Percentiles rank a stretch among this genome's conserved stretches.
Evolutionary conservation across 495 filamentous ascomycete species (phyloP).

Genomic region (Penicillium tannophilum): DNA sequence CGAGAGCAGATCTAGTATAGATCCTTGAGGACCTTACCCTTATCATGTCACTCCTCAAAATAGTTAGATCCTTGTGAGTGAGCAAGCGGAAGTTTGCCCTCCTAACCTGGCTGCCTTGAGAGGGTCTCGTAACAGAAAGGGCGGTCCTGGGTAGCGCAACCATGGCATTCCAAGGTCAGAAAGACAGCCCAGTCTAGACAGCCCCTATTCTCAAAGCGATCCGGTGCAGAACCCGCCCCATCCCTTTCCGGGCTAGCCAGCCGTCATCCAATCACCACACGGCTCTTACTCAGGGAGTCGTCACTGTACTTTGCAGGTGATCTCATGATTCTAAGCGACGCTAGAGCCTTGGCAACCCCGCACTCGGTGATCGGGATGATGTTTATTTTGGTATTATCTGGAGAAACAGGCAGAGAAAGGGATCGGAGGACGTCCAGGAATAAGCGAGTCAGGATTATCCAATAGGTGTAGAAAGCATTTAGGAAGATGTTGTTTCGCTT

Average conservation of each 20-base stretch:
- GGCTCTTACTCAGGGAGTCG: constrained; percentile 18
- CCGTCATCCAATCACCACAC: constrained; percentile 17
- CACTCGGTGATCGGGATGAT: constrained; percentile 7
- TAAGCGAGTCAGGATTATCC: background rate
- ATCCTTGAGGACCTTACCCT: background rate
- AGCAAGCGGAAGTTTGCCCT: no score
- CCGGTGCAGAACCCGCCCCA: constrained; percentile 11
- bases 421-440: no score
- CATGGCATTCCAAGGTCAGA: background rate
- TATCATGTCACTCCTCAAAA: background rate
- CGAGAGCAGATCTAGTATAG: background rate
- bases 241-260: constrained; percentile 10
- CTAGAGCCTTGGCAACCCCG: constrained; percentile 27
- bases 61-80: background rate
- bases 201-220: constrained; percentile 7
- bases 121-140: background rate
- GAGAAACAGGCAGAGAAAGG: background rate
- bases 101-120: no score
- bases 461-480: no score
- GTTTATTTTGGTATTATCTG: constrained; percentile 1
- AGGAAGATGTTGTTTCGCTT: no score
- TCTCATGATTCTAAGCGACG: constrained; percentile 16
- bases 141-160: background rate
- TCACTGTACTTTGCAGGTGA: constrained; percentile 20
- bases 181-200: background rate